These are phyloP conservation scores for Bipolaris oryzae DNA, from an alignment of 2,329 filamentous ascomycete genomes.

Conservation along the genomic window DNA sequence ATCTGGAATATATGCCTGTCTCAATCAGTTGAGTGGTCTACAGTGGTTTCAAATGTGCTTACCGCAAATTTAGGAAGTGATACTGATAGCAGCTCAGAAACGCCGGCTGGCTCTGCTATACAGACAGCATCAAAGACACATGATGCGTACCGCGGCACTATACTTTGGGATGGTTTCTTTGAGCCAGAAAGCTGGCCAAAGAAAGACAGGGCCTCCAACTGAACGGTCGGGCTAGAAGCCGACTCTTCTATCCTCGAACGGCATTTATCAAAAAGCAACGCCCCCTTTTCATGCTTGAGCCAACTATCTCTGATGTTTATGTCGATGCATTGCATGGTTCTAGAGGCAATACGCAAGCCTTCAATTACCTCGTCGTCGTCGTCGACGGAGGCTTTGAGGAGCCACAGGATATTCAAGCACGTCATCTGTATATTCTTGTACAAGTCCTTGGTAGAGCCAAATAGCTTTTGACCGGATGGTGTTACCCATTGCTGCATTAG, in stretches of 20 bases:
- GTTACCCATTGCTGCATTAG: conserved; percentile 36
- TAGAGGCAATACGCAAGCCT: conserved; percentile 43
- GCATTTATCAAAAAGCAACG: conserved; percentile 33
- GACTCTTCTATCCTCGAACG: conserved; percentile 34
- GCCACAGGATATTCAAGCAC: conserved; percentile 40
- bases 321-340: conserved; percentile 33
- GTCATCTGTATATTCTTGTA: conserved; percentile 41
- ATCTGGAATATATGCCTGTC: conserved; percentile 29
- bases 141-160: conserved; percentile 32
- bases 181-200: conserved; percentile 35
- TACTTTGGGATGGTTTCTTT: conserved; percentile 21
- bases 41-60: conserved; percentile 11
- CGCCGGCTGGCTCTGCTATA: conserved; percentile 14
- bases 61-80: conserved; percentile 40
- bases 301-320: conserved; percentile 27
- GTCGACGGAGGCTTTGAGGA: conserved; percentile 30
- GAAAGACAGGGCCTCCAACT: conserved; percentile 40
- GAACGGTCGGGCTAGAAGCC: conserved; percentile 27
- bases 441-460: conserved; percentile 30
- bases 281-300: conserved; percentile 26
- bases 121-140: conserved; percentile 18
- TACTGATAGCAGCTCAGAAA: conserved; percentile 26
- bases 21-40: conserved; percentile 7
- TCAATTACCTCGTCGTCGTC: conserved; percentile 39
- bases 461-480: conserved; percentile 39